Evolutionary conservation across 306 rosid species (phyloP).

Genomic region (Corylus americana): DNA sequence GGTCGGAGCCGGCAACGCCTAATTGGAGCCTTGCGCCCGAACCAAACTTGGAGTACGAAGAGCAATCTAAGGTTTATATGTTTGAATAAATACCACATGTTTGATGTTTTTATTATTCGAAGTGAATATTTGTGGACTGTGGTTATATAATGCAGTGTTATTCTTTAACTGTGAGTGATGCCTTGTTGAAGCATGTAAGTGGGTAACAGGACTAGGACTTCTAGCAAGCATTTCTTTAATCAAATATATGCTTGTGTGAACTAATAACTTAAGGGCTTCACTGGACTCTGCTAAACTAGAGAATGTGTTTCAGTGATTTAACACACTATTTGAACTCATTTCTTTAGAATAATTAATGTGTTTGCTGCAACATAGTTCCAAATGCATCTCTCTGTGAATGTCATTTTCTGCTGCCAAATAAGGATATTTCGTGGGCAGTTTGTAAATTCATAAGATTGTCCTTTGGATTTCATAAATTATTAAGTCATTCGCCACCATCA

Average conservation of each 20-base stretch:
- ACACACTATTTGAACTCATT: not conserved
- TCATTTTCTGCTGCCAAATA: not conserved
- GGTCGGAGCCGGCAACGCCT: no score
- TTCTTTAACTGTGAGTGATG: not conserved
- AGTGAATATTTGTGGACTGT: not conserved
- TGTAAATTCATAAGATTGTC: not conserved
- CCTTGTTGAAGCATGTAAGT: not conserved
- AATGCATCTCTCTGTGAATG: not conserved
- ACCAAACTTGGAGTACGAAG: conserved; percentile 33
- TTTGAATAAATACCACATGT: conserved; percentile 26
- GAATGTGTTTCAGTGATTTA: not conserved
- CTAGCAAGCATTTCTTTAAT: not conserved
- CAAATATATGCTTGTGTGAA: not conserved
- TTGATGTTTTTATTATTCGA: conserved; percentile 33
- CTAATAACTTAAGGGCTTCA: not conserved
- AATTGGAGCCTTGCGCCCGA: no score
- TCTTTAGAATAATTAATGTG: not conserved
- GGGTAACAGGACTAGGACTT: not conserved
- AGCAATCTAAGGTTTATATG: conserved; percentile 45
- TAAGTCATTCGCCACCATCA: no score
- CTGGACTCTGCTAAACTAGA: not conserved
- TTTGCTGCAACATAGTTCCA: no score
- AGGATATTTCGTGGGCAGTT: not conserved
- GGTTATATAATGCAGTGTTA: not conserved
- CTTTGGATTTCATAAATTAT: not conserved